Evolutionary conservation across 2,329 filamentous ascomycete species (phyloP).

Genomic region (Rhynchosporium secalis): DNA sequence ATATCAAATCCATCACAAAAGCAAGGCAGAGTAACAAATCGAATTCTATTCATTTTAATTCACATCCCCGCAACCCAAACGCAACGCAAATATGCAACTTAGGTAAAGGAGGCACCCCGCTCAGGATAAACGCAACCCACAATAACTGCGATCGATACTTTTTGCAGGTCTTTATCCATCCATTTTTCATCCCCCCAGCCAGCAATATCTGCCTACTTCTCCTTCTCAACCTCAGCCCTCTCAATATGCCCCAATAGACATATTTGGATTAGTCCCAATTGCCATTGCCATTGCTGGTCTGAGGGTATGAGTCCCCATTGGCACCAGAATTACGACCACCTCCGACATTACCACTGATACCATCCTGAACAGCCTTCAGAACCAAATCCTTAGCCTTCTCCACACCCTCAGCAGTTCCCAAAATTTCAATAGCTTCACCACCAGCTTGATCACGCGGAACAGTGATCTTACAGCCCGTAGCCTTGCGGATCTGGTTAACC

Average conservation of each 20-base stretch:
- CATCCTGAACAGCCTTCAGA: conserved; percentile 74
- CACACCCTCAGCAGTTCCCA: conserved; percentile 75
- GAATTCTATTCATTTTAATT: conserved; percentile 7
- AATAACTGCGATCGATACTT: not conserved
- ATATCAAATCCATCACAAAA: too few relatives aligned
- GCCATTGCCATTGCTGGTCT: conserved; percentile 18
- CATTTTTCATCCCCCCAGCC: not conserved
- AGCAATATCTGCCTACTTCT: not conserved
- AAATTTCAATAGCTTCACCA: conserved; percentile 86
- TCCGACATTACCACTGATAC: conserved; percentile 36
- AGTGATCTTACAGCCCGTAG: conserved; percentile 91
- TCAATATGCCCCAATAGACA: too few relatives aligned
- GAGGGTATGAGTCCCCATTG: not conserved
- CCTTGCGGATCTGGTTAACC: conserved; percentile 88
- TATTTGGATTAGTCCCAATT: conserved; percentile 23
- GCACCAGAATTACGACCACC: conserved; percentile 4
- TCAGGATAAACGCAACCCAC: not conserved
- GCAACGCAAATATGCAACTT: conserved; percentile 11
- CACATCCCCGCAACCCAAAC: conserved; percentile 3
- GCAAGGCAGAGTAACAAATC: not conserved
- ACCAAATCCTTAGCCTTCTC: conserved; percentile 89
- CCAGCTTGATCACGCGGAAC: conserved; percentile 78
- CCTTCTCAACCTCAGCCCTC: not conserved
- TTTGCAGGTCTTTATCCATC: not conserved
- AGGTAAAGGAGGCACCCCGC: not conserved